Evolutionary conservation across 345 rosid species (phyloP).

Genomic region (Camelina hispida): DNA sequence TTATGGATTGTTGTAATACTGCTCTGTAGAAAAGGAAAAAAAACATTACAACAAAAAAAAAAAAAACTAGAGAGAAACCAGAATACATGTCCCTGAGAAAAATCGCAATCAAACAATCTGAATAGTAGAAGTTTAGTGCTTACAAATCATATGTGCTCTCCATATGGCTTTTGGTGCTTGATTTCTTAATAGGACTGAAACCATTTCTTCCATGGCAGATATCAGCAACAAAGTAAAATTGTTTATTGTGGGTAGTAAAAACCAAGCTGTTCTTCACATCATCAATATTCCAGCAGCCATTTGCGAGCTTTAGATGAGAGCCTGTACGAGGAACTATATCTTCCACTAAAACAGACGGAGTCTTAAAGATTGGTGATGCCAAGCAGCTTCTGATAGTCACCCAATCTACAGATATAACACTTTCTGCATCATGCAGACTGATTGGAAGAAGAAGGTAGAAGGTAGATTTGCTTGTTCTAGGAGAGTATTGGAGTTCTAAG

Average conservation of each 20-base stretch:
- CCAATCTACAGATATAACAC: constrained; percentile 65
- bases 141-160: constrained; percentile 57
- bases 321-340: constrained; percentile 42
- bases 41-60: background rate
- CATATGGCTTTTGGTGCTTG: constrained; percentile 51
- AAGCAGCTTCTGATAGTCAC: constrained; percentile 64
- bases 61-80: constrained; percentile 13
- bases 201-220: constrained; percentile 56
- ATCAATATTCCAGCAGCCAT: constrained; percentile 56
- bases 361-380: constrained; percentile 72
- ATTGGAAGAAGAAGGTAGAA: constrained; percentile 89
- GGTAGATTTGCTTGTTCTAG: constrained; percentile 52
- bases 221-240: constrained; percentile 62
- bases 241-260: constrained; percentile 58
- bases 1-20: constrained; percentile 18
- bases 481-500: constrained; percentile 54
- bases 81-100: constrained; percentile 22
- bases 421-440: constrained; percentile 42
- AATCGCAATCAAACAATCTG: constrained; percentile 18
- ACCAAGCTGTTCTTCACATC: constrained; percentile 82
- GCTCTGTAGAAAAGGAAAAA: constrained; percentile 15
- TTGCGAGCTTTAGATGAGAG: constrained; percentile 58
- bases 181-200: constrained; percentile 51
- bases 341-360: constrained; percentile 46
- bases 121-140: constrained; percentile 47